Conservation (phyloP, 78 protist genomes). For the Polysphondylium violaceum region DNA sequence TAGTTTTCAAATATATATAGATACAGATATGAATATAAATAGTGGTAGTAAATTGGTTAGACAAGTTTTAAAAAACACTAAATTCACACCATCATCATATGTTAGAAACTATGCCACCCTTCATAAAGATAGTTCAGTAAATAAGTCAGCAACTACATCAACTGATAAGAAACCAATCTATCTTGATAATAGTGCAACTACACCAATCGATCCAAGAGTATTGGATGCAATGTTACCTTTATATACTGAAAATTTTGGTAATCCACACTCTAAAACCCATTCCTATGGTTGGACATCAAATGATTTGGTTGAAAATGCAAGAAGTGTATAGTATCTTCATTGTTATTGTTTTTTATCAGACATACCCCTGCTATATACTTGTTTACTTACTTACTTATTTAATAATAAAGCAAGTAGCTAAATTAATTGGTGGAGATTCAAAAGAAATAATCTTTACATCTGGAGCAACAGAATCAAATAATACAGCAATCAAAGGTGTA, state of each 20-base stretch:
- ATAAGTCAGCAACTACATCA: too few species aligned
- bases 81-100: too few species aligned
- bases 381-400: neutral
- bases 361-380: neutral
- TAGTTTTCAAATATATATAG: conserved; percentile 1
- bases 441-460: conserved; percentile 97
- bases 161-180: conserved; percentile 79
- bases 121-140: too few species aligned
- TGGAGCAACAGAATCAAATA: conserved; percentile 99
- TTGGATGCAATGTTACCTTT: conserved; percentile 98
- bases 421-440: conserved; percentile 90
- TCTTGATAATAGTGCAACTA: conserved; percentile 93
- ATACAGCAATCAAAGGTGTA: conserved; percentile 97
- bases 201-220: conserved; percentile 99
- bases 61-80: too few species aligned
- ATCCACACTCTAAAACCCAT: conserved; percentile 98
- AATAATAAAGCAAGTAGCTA: conserved; percentile 78
- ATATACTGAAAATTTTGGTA: conserved; percentile 93
- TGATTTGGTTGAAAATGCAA: conserved; percentile 94
- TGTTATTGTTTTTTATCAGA: neutral
- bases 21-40: too few species aligned
- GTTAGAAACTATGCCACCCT: too few species aligned
- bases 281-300: conserved; percentile 97
- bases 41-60: too few species aligned
- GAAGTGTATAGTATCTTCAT: conserved; percentile 74